Evolutionary conservation across 1,284 basidiomycete species (phyloP).

Genomic region (Puccinia novopanici): DNA sequence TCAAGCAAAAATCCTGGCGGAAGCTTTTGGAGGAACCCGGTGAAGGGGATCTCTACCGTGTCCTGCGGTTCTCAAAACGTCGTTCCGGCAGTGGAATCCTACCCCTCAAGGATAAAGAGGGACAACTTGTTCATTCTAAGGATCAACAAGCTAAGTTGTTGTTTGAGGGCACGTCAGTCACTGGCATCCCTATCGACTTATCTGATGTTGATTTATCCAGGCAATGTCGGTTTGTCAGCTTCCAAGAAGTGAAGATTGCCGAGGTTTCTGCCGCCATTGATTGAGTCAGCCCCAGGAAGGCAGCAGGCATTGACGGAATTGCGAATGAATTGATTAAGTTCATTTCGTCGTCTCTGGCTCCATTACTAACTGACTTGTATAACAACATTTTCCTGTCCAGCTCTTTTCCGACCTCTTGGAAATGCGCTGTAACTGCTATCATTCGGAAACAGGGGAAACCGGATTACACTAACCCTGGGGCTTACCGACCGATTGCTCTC

Average conservation of each 20-base stretch:
- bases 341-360: not conserved
- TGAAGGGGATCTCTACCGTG: not conserved
- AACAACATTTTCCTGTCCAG: not conserved
- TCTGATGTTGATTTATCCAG: not conserved
- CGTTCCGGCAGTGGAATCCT: not conserved
- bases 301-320: no score
- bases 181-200: not conserved
- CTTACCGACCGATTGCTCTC: slow-evolving; percentile 1
- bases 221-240: not conserved
- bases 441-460: slow-evolving; percentile 22
- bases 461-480: not conserved
- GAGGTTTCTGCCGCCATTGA: not conserved
- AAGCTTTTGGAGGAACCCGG: no score
- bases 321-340: slow-evolving; percentile 5
- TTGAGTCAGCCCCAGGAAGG: not conserved
- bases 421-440: slow-evolving; percentile 4
- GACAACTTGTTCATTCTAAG: not conserved
- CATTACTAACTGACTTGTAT: not conserved
- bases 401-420: not conserved
- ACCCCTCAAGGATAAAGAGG: not conserved
- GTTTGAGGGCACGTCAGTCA: not conserved
- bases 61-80: not conserved
- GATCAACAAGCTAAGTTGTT: no score
- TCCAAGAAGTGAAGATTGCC: not conserved
- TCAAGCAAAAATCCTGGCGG: no score